Evolutionary conservation across 805 yeast species (phyloP).

Genomic region (Monosporozyma aquatica): DNA sequence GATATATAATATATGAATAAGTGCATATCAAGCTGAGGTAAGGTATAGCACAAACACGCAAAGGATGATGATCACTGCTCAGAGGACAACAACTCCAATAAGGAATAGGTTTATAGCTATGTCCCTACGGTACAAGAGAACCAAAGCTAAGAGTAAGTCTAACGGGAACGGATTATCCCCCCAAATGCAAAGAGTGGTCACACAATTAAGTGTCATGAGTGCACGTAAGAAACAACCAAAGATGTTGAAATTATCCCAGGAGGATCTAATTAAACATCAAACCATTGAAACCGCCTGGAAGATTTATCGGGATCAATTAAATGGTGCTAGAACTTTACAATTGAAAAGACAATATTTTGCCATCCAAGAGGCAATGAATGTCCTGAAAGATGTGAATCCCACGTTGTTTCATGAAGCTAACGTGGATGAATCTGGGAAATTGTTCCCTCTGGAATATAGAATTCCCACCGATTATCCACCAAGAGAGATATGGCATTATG

Average conservation of each 20-base stretch:
- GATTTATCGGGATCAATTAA: constrained; percentile 44
- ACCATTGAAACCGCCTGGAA: constrained; percentile 81
- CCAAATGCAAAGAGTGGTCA: constrained; percentile 39
- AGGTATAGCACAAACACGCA: no score
- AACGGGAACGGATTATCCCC: constrained; percentile 26
- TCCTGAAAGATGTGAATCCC: constrained; percentile 44
- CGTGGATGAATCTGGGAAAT: constrained; percentile 41
- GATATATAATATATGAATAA: no score
- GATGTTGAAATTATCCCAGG: constrained; percentile 55
- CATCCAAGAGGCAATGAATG: constrained; percentile 65
- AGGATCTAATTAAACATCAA: constrained; percentile 78
- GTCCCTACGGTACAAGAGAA: background rate
- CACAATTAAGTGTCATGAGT: constrained; percentile 66
- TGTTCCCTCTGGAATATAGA: constrained; percentile 77
- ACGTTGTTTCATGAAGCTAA: constrained; percentile 57
- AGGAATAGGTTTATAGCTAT: no score
- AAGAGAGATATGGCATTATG: constrained; percentile 28
- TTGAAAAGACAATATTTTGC: constrained; percentile 54
- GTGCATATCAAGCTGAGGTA: no score
- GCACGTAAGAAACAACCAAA: constrained; percentile 86
- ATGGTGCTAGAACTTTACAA: constrained; percentile 34
- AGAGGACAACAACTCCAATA: no score
- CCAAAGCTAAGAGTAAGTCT: background rate
- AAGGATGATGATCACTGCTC: no score
- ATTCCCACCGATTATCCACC: constrained; percentile 90